These are phyloP conservation scores for Calonectria pseudoreteaudii DNA, from an alignment of 2,329 filamentous ascomycete genomes.

Conservation along the genomic window DNA sequence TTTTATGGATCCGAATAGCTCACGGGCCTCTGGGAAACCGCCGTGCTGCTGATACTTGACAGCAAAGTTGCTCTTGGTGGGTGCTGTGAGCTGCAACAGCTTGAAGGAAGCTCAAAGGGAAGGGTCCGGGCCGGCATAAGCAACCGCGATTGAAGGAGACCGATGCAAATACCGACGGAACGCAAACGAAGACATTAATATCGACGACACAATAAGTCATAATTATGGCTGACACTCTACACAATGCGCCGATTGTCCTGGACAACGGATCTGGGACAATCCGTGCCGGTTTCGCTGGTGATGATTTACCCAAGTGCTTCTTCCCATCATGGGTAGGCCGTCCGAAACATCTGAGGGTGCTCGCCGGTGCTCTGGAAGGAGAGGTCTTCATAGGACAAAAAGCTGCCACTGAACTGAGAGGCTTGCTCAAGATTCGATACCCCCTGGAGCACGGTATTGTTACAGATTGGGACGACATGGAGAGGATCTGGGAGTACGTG, in stretches of 20 bases:
- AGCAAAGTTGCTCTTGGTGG: conserved; percentile 22
- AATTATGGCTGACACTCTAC: conserved; percentile 73
- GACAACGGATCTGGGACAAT: conserved; percentile 99
- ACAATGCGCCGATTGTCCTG: conserved; percentile 98
- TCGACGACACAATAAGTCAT: conserved; percentile 16
- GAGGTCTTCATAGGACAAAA: conserved; percentile 97
- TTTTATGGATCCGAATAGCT: conserved; percentile 39
- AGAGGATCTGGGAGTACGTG: conserved; percentile 98
- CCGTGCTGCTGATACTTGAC: conserved; percentile 18
- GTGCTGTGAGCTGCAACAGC: conserved; percentile 34
- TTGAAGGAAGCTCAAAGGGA: conserved; percentile 35
- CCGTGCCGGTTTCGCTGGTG: conserved; percentile 94
- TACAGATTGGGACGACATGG: conserved; percentile 99
- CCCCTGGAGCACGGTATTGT: conserved; percentile 98
- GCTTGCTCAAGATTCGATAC: conserved; percentile 94
- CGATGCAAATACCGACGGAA: conserved; percentile 28
- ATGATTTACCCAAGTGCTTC: conserved; percentile 95
- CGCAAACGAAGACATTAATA: conserved; percentile 20
- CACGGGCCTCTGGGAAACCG: conserved; percentile 11
- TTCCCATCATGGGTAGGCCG: conserved; percentile 98
- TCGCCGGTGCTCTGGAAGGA: conserved; percentile 96
- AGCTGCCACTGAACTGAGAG: conserved; percentile 87
- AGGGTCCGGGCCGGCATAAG: conserved; percentile 30
- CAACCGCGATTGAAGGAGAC: conserved; percentile 33
- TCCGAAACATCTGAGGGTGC: conserved; percentile 92